Evolutionary conservation across 352 stramenopile genomes (phyloP).

Genomic region (Phytopythium ostracodes): DNA sequence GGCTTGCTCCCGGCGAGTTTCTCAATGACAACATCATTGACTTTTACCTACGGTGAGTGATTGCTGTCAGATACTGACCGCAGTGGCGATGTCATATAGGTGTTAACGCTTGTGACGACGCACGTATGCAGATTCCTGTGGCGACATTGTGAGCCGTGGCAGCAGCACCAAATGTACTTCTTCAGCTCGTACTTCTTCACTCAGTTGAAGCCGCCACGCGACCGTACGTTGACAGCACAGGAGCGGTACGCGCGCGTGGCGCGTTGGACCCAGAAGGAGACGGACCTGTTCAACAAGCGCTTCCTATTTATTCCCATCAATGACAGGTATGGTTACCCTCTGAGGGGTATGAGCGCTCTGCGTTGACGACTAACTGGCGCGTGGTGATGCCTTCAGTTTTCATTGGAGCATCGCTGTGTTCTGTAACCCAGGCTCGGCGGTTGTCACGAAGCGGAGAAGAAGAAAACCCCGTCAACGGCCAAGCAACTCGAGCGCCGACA

Average conservation of each 20-base stretch:
- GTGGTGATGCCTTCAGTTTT: slow-evolving; percentile 36
- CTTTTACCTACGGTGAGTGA: slow-evolving; percentile 86
- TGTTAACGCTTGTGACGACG: background rate
- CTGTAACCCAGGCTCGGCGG: slow-evolving; percentile 74
- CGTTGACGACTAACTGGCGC: background rate
- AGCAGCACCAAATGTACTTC: slow-evolving; percentile 81
- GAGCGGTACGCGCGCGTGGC: slow-evolving; percentile 54
- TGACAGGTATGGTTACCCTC: slow-evolving; percentile 49
- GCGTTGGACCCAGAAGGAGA: slow-evolving; percentile 83
- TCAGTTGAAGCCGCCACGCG: slow-evolving; percentile 67
- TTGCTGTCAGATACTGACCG: background rate
- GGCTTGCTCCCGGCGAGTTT: slow-evolving; percentile 88
- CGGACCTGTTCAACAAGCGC: slow-evolving; percentile 79
- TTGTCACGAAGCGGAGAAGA: slow-evolving; percentile 46
- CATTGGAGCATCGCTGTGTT: slow-evolving; percentile 90
- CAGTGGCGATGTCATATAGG: background rate
- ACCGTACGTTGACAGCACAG: slow-evolving; percentile 21
- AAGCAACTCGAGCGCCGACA: background rate
- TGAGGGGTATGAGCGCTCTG: background rate
- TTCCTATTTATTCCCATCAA: slow-evolving; percentile 91
- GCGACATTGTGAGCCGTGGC: slow-evolving; percentile 56
- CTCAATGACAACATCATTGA: slow-evolving; percentile 93
- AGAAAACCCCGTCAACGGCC: background rate
- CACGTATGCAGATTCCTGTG: slow-evolving; percentile 45
- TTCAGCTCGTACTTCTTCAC: slow-evolving; percentile 97